Base-by-base conservation (phyloP, 805 yeast genomes). In the Barnettozyma sucrosica region DNA sequence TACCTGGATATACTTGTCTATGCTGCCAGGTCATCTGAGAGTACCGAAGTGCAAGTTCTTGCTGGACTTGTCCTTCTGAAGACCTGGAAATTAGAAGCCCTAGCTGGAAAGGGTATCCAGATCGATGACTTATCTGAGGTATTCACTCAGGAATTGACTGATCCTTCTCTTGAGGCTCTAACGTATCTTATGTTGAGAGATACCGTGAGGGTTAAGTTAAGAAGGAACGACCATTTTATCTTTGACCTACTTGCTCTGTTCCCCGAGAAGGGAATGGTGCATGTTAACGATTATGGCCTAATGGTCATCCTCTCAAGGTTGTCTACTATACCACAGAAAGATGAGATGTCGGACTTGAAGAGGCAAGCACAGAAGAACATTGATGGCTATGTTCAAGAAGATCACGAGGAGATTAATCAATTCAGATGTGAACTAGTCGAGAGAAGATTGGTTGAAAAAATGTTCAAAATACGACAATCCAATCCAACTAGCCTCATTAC, bases 31-130 rank as follows among this genome's bases (percentile, higher is more conserved):
- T 43, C 38, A n/a, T 20, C 43, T 1, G 24, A 42, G 7, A 49
- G 52, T 23, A 46, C 51, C 8, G 54, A 58, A 3, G 60, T 63
- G 23, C 63, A 63, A 44, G 44, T 69, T 8, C 56, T 70, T 11
- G 65, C 81, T 0, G 67, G 75, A 0, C 56, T 80, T 34, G 74
- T 75, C 4, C 55, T 79, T n/a, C 64, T 79, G 7, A 82, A 82
- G 58, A 62, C 79, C 3, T 81, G 85, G 85, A 72, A 74, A 44
- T 69, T 74, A 47, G 44, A 43, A 8, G 28, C 46, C 7, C 23
- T 52, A 23, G 62, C 76, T 0, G 67, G 72, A 37, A 59, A 69
- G n/a, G 41, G 59, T 6, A 43, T 63, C 2, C 50, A 55, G 7
- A 43, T 72, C 4, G 58, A 68, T 13, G 61, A 67, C 2, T 50